Base-by-base conservation (phyloP, 306 rosid genomes). In the Echinosophora koreensis region DNA sequence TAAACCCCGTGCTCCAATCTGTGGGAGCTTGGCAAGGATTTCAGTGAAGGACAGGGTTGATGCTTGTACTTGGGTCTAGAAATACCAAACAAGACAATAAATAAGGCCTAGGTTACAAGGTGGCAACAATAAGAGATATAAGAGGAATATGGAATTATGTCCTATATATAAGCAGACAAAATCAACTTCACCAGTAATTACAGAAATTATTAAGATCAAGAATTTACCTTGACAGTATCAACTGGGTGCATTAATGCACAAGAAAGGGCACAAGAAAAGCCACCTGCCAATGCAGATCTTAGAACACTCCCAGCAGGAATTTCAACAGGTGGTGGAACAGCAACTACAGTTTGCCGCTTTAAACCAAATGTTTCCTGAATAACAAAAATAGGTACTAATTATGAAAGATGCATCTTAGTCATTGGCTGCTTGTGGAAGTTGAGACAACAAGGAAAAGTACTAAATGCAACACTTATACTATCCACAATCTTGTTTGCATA, bases 311-410 rank as follows among this genome's bases (percentile, higher is more conserved):
- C 99, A 37, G 94, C 93, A 38, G 96, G 98, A 82, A 92, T 86
- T 87, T 92, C 93, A 71, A 93, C 90, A 17, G 98, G 82, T 32
- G 98, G 98, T 70, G 99, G 91, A 82, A 93, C 98, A 27, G 98
- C 94, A 86, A 92, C 99, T 74, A 93, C 97, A 18, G 98, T 93
- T n/a, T 2, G 99, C 99, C 80, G 98, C 99, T 84, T 96, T 97
- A 86, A 96, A 96, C 99, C 99, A 96, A 80, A 96, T 90, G 78
- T 94, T n/a, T 91, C 97, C 99, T 95, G 90, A 51, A 86, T 54
- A 60, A 22, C 2, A 79, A 70, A 37, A 83, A 68, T 73, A 83
- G 73, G 78, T 66, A 74, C 9, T 17, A 17, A 47, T 70, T 47
- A 84, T 10, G 63, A 41, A 42, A 58, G 56, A 58, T 64, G 52